Evolutionary conservation across 2,329 filamentous ascomycete species (phyloP), one percentile per base, ranked within the genome.

Genomic region (Penicillium corylophilum): DNA sequence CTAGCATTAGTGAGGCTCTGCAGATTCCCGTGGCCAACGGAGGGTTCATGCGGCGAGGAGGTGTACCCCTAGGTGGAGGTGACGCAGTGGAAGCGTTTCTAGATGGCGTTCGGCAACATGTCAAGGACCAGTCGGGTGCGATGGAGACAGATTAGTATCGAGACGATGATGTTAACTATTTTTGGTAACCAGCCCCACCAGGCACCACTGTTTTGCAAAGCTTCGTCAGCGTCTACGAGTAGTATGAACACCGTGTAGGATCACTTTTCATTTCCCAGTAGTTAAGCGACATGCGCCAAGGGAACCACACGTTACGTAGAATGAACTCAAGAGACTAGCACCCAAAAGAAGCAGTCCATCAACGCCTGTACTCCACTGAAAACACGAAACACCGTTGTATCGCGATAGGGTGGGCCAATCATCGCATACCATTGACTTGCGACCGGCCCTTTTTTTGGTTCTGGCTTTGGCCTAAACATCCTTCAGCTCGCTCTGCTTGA

Each of bases 21-120:
- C 83, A 85, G 6, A 82, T 97, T 52, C 84, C 85, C 61, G 84
- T 99, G 18, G 82, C 87, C 65, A 90, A 96, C 67, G 88, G 88
- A n/a, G 93, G 93, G 3, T 88, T 89, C 57, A 81, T 95, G 65
- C 81, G 81, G 55, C 85, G 88, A 49, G 87, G 89, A 5, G 87
- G 83, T 45, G 86, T 96, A 77, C 92, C 93, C 2, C 73, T 96
- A 41, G 93, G 92, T 39, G 92, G 92, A 46, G 89, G 88, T 5
- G 87, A 94, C 63, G 93, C 93, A 12, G 86, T 99, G 1, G 87
- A 95, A 75, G 89, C 89, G 3, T 99, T 99, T 72, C 81, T 99
- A 20, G 84, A 95, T 50, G 94, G 93, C 3, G 86, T 96, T 43
- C 94, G 88, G 79, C 87, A 83, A 74, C 86, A 84, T 5, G 87